Conservation (phyloP, 139 green algal genomes). For the Ettlia oleoabundans region DNA sequence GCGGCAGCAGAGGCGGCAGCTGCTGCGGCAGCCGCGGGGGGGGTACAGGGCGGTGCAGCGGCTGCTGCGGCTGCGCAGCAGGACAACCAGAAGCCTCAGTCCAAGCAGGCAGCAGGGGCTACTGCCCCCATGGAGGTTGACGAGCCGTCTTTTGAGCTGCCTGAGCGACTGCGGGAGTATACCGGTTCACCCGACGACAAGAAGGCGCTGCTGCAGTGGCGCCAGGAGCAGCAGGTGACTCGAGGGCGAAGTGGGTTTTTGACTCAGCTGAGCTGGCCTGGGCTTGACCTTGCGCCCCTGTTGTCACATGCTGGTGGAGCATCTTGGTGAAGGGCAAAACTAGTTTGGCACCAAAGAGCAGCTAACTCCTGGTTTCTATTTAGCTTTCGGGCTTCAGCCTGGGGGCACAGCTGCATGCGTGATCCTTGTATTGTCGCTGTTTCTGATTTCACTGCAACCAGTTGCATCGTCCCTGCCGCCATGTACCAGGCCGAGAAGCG, state of each 20-base stretch:
- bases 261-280: no score
- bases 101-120: background rate
- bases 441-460: no score
- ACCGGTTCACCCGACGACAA: conserved; percentile 47
- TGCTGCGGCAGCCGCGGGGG: background rate
- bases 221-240: conserved; percentile 59
- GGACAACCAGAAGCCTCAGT: background rate
- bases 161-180: conserved; percentile 56
- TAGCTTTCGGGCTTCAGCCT: no score
- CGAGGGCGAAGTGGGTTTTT: no score
- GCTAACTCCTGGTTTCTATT: no score
- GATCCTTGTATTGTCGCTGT: no score
- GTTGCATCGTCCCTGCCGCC: no score
- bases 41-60: background rate
- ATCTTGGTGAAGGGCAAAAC: no score
- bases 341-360: no score
- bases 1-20: conserved; percentile 4
- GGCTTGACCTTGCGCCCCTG: no score
- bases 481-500: conserved; percentile 50
- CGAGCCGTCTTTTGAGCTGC: conserved; percentile 58
- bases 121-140: conserved; percentile 15
- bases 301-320: no score
- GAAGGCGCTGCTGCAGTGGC: conserved; percentile 52
- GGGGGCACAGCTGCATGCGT: no score
- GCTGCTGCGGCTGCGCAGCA: conserved; percentile 11